phyloP scores from a whole-genome alignment of 805 yeast species.

The Scheffersomyces coipomensis region DNA sequence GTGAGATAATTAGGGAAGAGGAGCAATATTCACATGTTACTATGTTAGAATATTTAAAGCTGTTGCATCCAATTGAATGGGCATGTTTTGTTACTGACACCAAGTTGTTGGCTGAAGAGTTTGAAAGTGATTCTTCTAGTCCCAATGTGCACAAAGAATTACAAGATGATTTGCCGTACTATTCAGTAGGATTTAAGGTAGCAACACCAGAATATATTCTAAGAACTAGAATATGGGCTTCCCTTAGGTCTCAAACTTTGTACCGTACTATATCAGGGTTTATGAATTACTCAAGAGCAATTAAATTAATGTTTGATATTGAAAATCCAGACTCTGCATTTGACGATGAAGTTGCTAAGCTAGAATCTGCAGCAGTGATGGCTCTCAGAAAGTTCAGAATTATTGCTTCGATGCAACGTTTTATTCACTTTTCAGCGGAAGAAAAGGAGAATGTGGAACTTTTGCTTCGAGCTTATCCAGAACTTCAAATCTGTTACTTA shows the following conservation, averaged over 20 bases:
- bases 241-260: conserved; percentile 92
- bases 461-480: conserved; percentile 80
- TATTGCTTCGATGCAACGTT: conserved; percentile 84
- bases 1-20: conserved; percentile 96
- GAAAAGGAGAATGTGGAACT: conserved; percentile 81
- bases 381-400: conserved; percentile 81
- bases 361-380: conserved; percentile 55
- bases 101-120: conserved; percentile 90
- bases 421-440: conserved; percentile 66
- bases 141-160: conserved; percentile 32
- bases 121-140: conserved; percentile 45
- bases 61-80: conserved; percentile 96
- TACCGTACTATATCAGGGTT: conserved; percentile 97
- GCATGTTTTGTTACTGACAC: conserved; percentile 96
- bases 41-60: conserved; percentile 88
- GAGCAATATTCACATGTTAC: conserved; percentile 96
- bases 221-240: conserved; percentile 98
- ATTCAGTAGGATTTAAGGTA: conserved; percentile 94
- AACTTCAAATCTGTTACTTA: conserved; percentile 84
- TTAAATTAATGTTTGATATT: conserved; percentile 82
- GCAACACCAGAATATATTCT: conserved; percentile 96
- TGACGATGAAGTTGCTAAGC: conserved; percentile 30
- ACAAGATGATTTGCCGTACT: conserved; percentile 90
- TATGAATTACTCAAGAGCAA: conserved; percentile 97
- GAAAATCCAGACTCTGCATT: conserved; percentile 73